Conservation (phyloP, 2,329 filamentous ascomycete species). For the Dactylonectria macrodidyma region DNA sequence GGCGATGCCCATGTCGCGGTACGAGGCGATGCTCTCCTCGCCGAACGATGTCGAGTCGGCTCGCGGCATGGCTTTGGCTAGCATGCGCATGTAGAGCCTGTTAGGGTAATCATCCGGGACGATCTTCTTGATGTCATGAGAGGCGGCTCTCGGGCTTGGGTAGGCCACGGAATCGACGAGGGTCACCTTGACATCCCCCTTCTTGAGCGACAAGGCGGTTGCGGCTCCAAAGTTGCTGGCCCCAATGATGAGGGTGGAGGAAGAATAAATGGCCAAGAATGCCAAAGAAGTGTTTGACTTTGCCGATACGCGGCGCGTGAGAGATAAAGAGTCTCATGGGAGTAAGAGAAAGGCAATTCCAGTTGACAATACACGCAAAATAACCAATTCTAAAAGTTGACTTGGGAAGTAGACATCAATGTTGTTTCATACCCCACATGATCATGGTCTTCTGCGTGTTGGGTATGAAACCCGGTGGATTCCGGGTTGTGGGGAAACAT, state of each 20-base stretch:
- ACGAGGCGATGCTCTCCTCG: constrained; percentile 58
- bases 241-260: constrained; percentile 57
- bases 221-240: constrained; percentile 62
- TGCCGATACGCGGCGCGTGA: too few species aligned
- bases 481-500: too few species aligned
- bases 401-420: too few species aligned
- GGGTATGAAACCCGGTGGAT: too few species aligned
- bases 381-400: too few species aligned
- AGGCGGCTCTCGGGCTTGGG: constrained; percentile 59
- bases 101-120: constrained; percentile 60
- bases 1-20: constrained; percentile 55
- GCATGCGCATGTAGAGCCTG: constrained; percentile 57
- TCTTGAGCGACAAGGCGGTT: constrained; percentile 56
- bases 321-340: too few species aligned
- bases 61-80: constrained; percentile 57
- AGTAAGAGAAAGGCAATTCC: too few species aligned
- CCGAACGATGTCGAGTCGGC: constrained; percentile 60
- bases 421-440: too few species aligned
- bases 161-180: constrained; percentile 55
- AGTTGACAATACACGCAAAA: too few species aligned
- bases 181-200: constrained; percentile 50
- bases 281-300: too few species aligned
- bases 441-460: too few species aligned
- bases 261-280: constrained; percentile 11
- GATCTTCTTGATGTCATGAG: constrained; percentile 64